A percentile compares a stretch with the other conserved stretches of the same genome.
phyloP scores from a whole-genome alignment of 2,329 filamentous ascomycete genomes.

The Lecanicillium sp. region DNA sequence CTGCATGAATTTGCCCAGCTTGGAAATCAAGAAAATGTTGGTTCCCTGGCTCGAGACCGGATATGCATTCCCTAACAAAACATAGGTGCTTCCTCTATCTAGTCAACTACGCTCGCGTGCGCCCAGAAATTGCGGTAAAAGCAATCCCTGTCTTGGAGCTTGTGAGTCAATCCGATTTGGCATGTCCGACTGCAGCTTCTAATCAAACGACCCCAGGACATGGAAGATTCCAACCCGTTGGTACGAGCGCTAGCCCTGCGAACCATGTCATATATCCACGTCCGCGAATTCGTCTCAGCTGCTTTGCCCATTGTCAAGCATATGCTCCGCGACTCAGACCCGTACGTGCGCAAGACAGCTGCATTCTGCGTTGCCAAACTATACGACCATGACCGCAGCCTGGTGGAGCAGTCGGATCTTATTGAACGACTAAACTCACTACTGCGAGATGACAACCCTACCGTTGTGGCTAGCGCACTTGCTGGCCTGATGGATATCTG shows the following conservation, averaged over 20 bases:
- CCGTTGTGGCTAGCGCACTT: slow-evolving; percentile 89
- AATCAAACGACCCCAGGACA: slow-evolving; percentile 56
- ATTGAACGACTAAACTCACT: slow-evolving; percentile 88
- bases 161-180: slow-evolving; percentile 40
- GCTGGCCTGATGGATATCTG: slow-evolving; percentile 94
- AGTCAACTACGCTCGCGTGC: slow-evolving; percentile 93
- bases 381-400: slow-evolving; percentile 88
- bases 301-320: slow-evolving; percentile 79
- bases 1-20: slow-evolving; percentile 89
- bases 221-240: slow-evolving; percentile 87
- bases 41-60: slow-evolving; percentile 22
- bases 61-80: slow-evolving; percentile 13
- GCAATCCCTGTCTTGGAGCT: slow-evolving; percentile 81
- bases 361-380: slow-evolving; percentile 95
- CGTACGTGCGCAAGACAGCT: slow-evolving; percentile 95
- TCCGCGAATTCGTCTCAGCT: slow-evolving; percentile 89
- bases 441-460: slow-evolving; percentile 92
- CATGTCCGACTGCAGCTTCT: background rate
- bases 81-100: slow-evolving; percentile 92
- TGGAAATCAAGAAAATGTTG: slow-evolving; percentile 99
- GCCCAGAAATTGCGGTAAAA: slow-evolving; percentile 89
- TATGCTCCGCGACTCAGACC: slow-evolving; percentile 78
- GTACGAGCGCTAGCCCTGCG: slow-evolving; percentile 87
- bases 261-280: slow-evolving; percentile 96
- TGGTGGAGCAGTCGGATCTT: slow-evolving; percentile 85